Evolutionary conservation across 2,329 filamentous ascomycete species (phyloP).

Genomic region (Stachybotrys elegans): DNA sequence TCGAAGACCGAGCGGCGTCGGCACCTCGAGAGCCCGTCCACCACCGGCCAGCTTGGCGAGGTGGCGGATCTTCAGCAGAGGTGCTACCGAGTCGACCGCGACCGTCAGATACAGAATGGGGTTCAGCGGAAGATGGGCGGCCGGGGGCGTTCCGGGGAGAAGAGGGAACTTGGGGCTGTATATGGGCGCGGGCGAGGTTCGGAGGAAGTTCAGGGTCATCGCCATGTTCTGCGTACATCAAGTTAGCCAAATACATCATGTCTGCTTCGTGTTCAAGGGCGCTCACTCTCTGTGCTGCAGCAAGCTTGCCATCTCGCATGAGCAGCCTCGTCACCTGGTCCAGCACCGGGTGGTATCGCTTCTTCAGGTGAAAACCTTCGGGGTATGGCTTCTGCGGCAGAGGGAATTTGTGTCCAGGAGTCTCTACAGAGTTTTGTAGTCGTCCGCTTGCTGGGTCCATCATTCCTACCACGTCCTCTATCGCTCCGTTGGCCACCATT

Average conservation of each 20-base stretch:
- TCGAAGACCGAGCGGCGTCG: constrained; percentile 67
- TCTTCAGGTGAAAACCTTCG: constrained; percentile 59
- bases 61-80: constrained; percentile 73
- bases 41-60: constrained; percentile 79
- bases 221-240: constrained; percentile 65
- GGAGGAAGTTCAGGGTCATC: constrained; percentile 75
- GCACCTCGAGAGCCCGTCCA: constrained; percentile 77
- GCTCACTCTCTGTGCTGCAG: constrained; percentile 79
- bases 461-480: not conserved
- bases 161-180: constrained; percentile 67
- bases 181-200: constrained; percentile 75
- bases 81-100: constrained; percentile 88
- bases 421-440: constrained; percentile 19
- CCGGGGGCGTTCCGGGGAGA: constrained; percentile 70
- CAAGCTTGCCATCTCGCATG: constrained; percentile 89
- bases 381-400: constrained; percentile 64
- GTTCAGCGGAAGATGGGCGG: constrained; percentile 77
- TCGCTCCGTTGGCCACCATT: constrained; percentile 13
- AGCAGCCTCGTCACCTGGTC: constrained; percentile 84
- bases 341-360: constrained; percentile 81
- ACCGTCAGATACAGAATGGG: constrained; percentile 85
- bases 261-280: not conserved
- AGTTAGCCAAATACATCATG: constrained; percentile 8
- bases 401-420: constrained; percentile 70
- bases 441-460: constrained; percentile 9